phyloP scores from a whole-genome alignment of 148 eudicot species.

The Heliamphora exappendiculata region DNA sequence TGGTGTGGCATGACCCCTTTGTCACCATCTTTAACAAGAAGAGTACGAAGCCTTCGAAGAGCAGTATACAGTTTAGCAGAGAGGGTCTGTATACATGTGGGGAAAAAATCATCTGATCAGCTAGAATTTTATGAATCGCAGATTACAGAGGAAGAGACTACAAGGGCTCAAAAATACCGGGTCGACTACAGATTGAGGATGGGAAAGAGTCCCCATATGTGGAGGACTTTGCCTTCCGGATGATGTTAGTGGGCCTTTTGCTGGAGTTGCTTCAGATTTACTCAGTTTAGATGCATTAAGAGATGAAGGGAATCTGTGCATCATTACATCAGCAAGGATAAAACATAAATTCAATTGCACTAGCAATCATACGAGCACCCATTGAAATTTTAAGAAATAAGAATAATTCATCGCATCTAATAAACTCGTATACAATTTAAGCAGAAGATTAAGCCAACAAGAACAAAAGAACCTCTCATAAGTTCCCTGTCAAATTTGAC shows the following conservation, averaged over 20 bases:
- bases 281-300: conserved; percentile 35
- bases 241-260: conserved; percentile 37
- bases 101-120: not conserved
- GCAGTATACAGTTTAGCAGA: conserved; percentile 57
- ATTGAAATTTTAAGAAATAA: not conserved
- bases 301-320: conserved; percentile 53
- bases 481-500: not conserved
- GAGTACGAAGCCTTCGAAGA: conserved; percentile 45
- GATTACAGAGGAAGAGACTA: not conserved
- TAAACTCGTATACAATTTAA: not conserved
- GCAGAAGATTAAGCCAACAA: not conserved
- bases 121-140: not conserved
- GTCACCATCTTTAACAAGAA: conserved; percentile 52
- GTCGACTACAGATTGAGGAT: conserved; percentile 37
- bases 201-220: conserved; percentile 27
- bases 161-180: conserved; percentile 23
- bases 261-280: conserved; percentile 47
- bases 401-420: not conserved
- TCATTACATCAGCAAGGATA: not conserved
- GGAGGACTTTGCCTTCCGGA: conserved; percentile 43
- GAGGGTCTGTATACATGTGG: conserved; percentile 41
- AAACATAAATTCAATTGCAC: not conserved
- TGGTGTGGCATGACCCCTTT: conserved; percentile 61
- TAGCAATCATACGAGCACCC: not conserved
- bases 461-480: not conserved